Base-by-base conservation (phyloP, 306 rosid genomes). In the Castanopsis chinensis region DNA sequence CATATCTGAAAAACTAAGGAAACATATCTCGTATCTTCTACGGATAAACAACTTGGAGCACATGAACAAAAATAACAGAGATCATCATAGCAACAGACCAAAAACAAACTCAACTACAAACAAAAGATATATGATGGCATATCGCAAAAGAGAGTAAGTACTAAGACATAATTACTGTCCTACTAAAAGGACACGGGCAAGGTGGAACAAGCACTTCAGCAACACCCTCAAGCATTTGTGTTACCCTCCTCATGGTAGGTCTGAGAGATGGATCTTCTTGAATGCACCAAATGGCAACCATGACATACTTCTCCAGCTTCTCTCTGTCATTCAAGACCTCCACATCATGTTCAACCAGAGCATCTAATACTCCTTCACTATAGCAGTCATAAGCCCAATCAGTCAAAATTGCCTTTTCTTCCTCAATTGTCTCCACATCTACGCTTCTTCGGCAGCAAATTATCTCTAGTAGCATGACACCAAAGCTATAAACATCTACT, bases 351-450 rank as follows among this genome's bases (percentile, higher is more conserved):
- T 72, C 73, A 52, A 83, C 57, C 18, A 83, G 75, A 37, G 6
- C 33, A 19, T 78, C 78, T 21, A 83, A 0, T 11, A 5, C 20
- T 23, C 90, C 79, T 18, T 51, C 67, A 18, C 4, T 49, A 18
- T 74, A 81, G 72, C 86, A 86, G 23, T 86, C 84, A 55, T 78
- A 83, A 4, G 85, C 87, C 90, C 86, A 86, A 18, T 83, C 76
- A 0, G 54, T 80, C 32, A 86, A 76, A 52, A 81, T 57, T 0
- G 37, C 84, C 35, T 57, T 57, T 63, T 81, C 83, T 71, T 80
- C 85, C 5, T 9, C 12, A 2, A 8, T 5, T 14, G 59, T 33
- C 37, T 72, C 87, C 35, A 41, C n/a, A 17, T 81, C 82, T 14
- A 73, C 80, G 23, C 49, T 77, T 80, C 18, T 80, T 52, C 85